Base-by-base conservation (phyloP, 495 filamentous ascomycete genomes). In the Talaromyces ruber region DNA sequence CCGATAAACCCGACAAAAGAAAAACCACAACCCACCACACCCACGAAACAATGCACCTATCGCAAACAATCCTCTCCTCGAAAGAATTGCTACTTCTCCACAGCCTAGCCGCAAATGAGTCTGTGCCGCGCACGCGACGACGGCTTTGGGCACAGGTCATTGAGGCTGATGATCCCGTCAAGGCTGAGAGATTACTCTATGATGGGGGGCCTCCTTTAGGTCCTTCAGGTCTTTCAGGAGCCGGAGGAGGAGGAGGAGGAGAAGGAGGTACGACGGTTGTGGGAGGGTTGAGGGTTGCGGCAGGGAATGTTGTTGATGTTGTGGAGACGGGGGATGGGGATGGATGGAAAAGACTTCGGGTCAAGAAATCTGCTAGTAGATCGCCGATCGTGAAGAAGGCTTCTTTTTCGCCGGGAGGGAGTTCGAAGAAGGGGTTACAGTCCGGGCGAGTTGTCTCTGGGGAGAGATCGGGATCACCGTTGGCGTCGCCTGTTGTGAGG, bases 71-170 rank as follows among this genome's bases (percentile, higher is more conserved):
- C 5, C 52, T 77, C 3, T 66, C 69, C 59, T 71, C 76, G 37
- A 58, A 66, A 16, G 76, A 79, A 56, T 58, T 79, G 0, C 62
- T 78, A 0, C 68, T 74, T 0, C 67, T 73, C 1, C 72, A 79
- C 52, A 71, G 74, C 0, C 43, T 77, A 1, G 70, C 71, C 22
- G 66, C 71, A 0, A 66, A 69, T 14, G 74, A 73, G 72, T 74
- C 76, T 61, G 67, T 79, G 63, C 75, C 76, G 3, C 72, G 76
- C 70, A 70, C 74, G 29, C 72, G 74, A 51, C 72, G 74, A 32
- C 71, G 70, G 52, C 76, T 79, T 62, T 64, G 70, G 39, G 65
- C 74, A 2, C 74, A 71, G 55, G 62, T 76, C 2, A 64, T 79
- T 56, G 66, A 72, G 7, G 66, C 72, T 8, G 67, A 70, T 9